Percentiles rank a stretch among this genome's conserved stretches.
These are phyloP conservation scores for Paecilomyces formosus DNA, from an alignment of 2,329 filamentous ascomycete genomes.

Conservation along the genomic window DNA sequence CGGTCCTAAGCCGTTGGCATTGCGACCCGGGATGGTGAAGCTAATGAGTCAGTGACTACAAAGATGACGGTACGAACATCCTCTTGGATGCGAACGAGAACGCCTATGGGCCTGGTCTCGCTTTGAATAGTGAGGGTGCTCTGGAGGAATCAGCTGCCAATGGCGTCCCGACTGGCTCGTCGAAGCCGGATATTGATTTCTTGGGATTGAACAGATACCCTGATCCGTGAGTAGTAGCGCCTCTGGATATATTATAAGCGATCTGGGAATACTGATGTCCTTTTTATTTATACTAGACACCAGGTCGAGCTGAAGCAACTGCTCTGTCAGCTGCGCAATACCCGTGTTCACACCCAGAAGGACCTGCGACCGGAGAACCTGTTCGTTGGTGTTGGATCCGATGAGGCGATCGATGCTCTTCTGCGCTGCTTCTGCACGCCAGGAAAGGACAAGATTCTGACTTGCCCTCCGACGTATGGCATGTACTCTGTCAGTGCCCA, in stretches of 20 bases:
- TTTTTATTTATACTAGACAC: slow-evolving; percentile 47
- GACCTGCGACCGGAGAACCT: slow-evolving; percentile 71
- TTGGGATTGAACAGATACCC: slow-evolving; percentile 87
- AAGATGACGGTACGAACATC: slow-evolving; percentile 93
- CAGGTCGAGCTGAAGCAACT: slow-evolving; percentile 78
- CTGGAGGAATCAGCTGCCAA: slow-evolving; percentile 37
- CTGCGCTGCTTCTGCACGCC: slow-evolving; percentile 89
- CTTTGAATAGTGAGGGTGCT: slow-evolving; percentile 42
- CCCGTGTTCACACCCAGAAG: slow-evolving; percentile 68
- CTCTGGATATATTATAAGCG: background rate
- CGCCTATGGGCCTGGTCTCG: slow-evolving; percentile 77
- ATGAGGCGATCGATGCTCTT: slow-evolving; percentile 93
- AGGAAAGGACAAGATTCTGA: slow-evolving; percentile 80
- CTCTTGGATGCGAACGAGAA: slow-evolving; percentile 98
- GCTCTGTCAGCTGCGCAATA: slow-evolving; percentile 78
- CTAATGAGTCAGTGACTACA: slow-evolving; percentile 71
- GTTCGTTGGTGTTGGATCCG: slow-evolving; percentile 91
- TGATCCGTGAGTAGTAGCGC: slow-evolving; percentile 55
- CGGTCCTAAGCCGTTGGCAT: background rate
- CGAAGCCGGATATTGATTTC: slow-evolving; percentile 61
- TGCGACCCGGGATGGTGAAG: background rate
- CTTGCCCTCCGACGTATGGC: slow-evolving; percentile 93
- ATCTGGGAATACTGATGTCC: slow-evolving; percentile 1
- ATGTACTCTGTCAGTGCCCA: slow-evolving; percentile 96
- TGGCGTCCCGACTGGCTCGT: slow-evolving; percentile 29